These are phyloP conservation scores for Ophiosphaerella narmari DNA, from an alignment of 2,329 filamentous ascomycete species.

Conservation along the genomic window DNA sequence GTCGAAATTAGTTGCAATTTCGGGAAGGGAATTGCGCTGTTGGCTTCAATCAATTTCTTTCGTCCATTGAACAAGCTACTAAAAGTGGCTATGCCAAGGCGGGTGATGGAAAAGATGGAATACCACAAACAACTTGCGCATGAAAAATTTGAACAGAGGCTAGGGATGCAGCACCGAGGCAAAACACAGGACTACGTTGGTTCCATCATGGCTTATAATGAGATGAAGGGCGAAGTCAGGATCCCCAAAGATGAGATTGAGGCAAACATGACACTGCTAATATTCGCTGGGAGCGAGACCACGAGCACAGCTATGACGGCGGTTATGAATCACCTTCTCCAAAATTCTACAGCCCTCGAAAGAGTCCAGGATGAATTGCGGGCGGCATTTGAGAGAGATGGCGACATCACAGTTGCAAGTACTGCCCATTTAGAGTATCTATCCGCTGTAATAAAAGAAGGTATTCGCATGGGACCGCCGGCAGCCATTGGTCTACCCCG, in stretches of 20 bases:
- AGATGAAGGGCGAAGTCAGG: conserved; percentile 21
- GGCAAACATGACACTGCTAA: conserved; percentile 39
- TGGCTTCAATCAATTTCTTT: conserved; percentile 29
- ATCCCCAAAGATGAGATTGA: conserved; percentile 40
- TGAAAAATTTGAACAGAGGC: conserved; percentile 27
- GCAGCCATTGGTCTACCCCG: conserved; percentile 18
- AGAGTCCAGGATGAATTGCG: conserved; percentile 22
- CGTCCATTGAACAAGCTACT: conserved; percentile 22
- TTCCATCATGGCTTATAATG: conserved; percentile 29
- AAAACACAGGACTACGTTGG: conserved; percentile 33
- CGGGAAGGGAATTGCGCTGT: conserved; percentile 27
- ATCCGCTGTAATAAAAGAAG: conserved; percentile 30
- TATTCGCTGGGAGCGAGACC: conserved; percentile 48
- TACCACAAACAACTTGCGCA: conserved; percentile 21
- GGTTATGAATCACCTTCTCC: conserved; percentile 35
- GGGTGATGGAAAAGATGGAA: conserved; percentile 15
- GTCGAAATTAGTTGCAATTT: conserved; percentile 30
- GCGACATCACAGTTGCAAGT: conserved; percentile 17
- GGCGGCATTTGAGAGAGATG: conserved; percentile 11
- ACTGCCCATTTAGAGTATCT: conserved; percentile 24
- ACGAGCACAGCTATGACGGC: conserved; percentile 44
- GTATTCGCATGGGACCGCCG: conserved; percentile 34
- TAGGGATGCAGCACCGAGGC: conserved; percentile 32
- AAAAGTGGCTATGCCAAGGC: conserved; percentile 11
- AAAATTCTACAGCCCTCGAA: conserved; percentile 10